These are phyloP conservation scores for Syncephalastrum monosporum DNA, from an alignment of 371 early-diverging fungal species.

Conservation along the genomic window DNA sequence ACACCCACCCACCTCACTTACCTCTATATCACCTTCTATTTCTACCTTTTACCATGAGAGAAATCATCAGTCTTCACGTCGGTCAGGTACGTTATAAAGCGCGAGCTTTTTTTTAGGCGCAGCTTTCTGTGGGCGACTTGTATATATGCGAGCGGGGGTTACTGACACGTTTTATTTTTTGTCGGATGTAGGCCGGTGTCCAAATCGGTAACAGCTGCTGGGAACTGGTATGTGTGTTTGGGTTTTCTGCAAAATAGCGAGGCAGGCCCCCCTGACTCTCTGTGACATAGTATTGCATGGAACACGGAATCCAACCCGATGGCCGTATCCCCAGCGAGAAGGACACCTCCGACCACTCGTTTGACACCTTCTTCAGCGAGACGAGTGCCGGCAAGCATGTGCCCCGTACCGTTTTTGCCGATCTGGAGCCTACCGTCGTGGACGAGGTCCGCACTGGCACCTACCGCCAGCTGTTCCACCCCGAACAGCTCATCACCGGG, in stretches of 20 bases:
- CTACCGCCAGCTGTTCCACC: constrained; percentile 98
- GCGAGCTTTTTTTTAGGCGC: background rate
- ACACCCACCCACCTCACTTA: background rate
- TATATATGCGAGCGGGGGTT: background rate
- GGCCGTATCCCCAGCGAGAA: constrained; percentile 71
- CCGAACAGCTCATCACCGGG: constrained; percentile 97
- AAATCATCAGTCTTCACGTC: constrained; percentile 96
- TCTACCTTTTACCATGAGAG: constrained; percentile 74
- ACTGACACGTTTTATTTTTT: constrained; percentile 21
- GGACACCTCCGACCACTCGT: constrained; percentile 17
- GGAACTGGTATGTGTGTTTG: constrained; percentile 66
- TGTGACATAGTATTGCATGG: constrained; percentile 72
- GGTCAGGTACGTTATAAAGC: constrained; percentile 69
- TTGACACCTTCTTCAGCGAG: constrained; percentile 89
- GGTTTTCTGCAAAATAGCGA: background rate
- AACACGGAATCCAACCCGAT: constrained; percentile 91
- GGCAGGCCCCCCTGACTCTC: constrained; percentile 25
- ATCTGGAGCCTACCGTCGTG: constrained; percentile 97
- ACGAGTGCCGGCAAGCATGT: constrained; percentile 97
- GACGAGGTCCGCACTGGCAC: constrained; percentile 96
- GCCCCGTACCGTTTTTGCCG: constrained; percentile 97
- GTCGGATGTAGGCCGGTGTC: constrained; percentile 89
- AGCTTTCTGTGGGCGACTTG: background rate
- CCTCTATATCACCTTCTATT: constrained; percentile 2
- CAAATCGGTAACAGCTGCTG: constrained; percentile 99